phyloP scores from a whole-genome alignment of 164 flowering plant genomes.

The Piper betle region DNA sequence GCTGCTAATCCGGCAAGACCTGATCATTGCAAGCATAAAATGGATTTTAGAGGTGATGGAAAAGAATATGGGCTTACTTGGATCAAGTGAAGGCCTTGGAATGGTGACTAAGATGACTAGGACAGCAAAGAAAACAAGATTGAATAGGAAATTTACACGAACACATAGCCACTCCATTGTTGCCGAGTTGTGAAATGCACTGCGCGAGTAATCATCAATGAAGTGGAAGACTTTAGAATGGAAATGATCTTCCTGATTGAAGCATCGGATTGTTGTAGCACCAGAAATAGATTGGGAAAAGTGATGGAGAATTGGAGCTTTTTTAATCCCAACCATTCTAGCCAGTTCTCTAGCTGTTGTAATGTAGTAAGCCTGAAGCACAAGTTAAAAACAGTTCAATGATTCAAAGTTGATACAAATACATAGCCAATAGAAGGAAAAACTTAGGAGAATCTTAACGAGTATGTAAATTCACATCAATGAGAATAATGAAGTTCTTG shows the following conservation, averaged over 20 bases:
- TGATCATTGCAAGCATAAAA: slow-evolving; percentile 9
- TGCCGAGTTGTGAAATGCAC: slow-evolving; percentile 52
- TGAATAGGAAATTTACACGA: slow-evolving; percentile 68
- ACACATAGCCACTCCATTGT: slow-evolving; percentile 84
- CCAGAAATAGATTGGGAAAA: slow-evolving; percentile 63
- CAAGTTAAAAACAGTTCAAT: no score
- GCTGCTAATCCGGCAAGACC: slow-evolving; percentile 76
- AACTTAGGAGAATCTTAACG: no score
- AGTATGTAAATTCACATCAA: no score
- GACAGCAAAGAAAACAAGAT: slow-evolving; percentile 59
- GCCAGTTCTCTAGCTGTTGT: no score
- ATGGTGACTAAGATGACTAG: slow-evolving; percentile 61
- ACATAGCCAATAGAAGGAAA: no score
- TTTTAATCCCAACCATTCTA: no score
- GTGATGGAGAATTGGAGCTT: slow-evolving; percentile 49
- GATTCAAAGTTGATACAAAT: no score
- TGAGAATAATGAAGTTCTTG: no score
- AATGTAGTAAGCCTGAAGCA: no score
- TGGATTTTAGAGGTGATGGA: no score
- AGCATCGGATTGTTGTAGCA: slow-evolving; percentile 54
- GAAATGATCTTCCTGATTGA: slow-evolving; percentile 59
- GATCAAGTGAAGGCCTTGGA: slow-evolving; percentile 53
- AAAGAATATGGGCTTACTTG: slow-evolving; percentile 77
- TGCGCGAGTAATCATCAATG: slow-evolving; percentile 57
- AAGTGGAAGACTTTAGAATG: slow-evolving; percentile 22